Evolutionary conservation across 768 basidiomycete species (phyloP), one percentile per base, ranked within the genome.

Genomic region (Tylopilus cervinicoccineus): DNA sequence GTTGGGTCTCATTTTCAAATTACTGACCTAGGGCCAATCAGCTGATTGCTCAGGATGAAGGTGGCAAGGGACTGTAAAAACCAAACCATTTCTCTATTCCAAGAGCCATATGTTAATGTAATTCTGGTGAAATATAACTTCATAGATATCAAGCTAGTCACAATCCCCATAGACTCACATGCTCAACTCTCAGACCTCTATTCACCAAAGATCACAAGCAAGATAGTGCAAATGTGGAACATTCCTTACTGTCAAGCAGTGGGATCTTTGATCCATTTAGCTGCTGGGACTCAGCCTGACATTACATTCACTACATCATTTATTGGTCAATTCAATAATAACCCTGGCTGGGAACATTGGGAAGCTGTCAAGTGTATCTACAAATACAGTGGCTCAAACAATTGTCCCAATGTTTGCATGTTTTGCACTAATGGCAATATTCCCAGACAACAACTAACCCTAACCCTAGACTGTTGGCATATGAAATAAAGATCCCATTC

Each of bases 41-140:
- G 38, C 22, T 56, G 52, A 56, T 23, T 59, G 0, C 40, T 59
- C 6, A 7, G 22, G 3, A 38, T 38, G 22, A 38, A 38, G 7
- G 22, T 38, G 6, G 16, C 6, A 5, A 6, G 7, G 0, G 9
- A 38, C 9, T 7, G 7, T 10, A 9, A 23, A 2, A 4, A 14
- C 7, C 23, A n/a, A 3, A 38, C 14, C 13, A 20, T 38, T 5
- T 23, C 38, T 6, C 13, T 38, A 2, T 23, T 6, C 12, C 14
- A 38, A 7, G 20, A 38, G 6, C 14, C 14, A 7, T 38, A 11
- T 8, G 4, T 38, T 5, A 6, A 37, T 19, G 36, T 10, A 3
- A 37, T 37, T 20, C 20, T 37, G 4, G 20, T 20, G 12, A 37
- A 38, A 38, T 38, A 38, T 16, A 40, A 40, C n/a, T 40, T 40